Conservation (phyloP, 164 flowering plant genomes). For the Umbellularia californica region DNA sequence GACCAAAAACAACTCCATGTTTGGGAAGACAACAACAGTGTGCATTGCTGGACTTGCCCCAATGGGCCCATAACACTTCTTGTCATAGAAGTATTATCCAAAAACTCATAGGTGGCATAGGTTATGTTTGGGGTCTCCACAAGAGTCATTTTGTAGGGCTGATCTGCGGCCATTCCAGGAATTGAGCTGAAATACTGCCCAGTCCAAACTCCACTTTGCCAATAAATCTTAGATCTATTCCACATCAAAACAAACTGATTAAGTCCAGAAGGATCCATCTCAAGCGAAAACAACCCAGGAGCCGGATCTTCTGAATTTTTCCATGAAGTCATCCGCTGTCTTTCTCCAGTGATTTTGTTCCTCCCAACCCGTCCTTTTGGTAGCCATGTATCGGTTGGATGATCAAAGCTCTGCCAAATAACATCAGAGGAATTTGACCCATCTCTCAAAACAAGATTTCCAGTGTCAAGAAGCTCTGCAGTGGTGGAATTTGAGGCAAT, state of each 20-base stretch:
- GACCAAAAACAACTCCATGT: constrained; percentile 21
- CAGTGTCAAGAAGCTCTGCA: constrained; percentile 25
- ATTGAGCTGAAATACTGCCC: neutral
- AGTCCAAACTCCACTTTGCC: too few species aligned
- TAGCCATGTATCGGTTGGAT: constrained; percentile 6
- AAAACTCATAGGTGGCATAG: constrained; percentile 13
- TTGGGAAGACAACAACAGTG: neutral
- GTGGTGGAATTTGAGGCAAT: constrained; percentile 4
- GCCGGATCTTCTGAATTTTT: constrained; percentile 15
- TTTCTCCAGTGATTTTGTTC: constrained; percentile 3
- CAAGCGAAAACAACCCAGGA: constrained; percentile 8
- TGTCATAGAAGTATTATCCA: neutral
- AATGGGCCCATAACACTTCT: constrained; percentile 13
- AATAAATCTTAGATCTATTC: constrained; percentile 1
- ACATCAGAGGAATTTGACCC: neutral
- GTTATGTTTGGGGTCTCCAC: constrained; percentile 1
- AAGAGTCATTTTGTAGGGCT: neutral
- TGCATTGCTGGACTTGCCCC: constrained; percentile 15
- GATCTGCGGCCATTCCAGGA: constrained; percentile 17
- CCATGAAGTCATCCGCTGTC: constrained; percentile 9
- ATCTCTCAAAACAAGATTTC: constrained; percentile 25
- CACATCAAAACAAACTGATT: neutral
- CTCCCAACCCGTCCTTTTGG: constrained; percentile 6
- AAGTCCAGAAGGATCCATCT: neutral
- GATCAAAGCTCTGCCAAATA: constrained; percentile 12